Evolutionary conservation across 495 filamentous ascomycete genomes (phyloP).

Genomic region (Aspergillus taichungensis): DNA sequence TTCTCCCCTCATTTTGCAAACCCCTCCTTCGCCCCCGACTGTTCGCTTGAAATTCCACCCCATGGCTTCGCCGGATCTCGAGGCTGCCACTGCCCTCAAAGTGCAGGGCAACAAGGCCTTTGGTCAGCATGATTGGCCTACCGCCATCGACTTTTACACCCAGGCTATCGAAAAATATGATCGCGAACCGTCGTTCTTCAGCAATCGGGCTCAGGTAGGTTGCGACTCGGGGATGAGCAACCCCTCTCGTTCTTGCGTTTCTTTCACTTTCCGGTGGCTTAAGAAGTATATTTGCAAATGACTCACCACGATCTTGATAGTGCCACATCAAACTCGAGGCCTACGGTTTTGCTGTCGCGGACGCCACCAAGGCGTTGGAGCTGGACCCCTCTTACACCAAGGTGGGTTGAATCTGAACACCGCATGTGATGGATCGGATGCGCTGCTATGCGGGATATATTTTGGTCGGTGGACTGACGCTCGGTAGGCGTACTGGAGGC

Average conservation of each 20-base stretch:
- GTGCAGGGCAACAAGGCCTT: constrained; percentile 93
- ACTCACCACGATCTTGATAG: constrained; percentile 28
- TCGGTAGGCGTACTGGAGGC: constrained; percentile 82
- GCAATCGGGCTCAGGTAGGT: constrained; percentile 86
- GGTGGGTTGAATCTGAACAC: constrained; percentile 33
- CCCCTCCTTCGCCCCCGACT: constrained; percentile 1
- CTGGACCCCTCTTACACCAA: constrained; percentile 82
- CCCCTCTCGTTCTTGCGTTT: background rate
- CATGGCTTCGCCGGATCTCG: constrained; percentile 45
- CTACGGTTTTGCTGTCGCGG: constrained; percentile 83
- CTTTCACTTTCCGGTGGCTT: too few relatives aligned
- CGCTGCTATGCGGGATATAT: too few relatives aligned
- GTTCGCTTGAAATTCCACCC: constrained; percentile 11
- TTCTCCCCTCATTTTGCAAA: constrained; percentile 25
- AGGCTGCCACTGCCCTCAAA: constrained; percentile 75
- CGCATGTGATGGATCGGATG: too few relatives aligned
- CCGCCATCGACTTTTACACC: constrained; percentile 77
- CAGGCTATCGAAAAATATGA: constrained; percentile 83
- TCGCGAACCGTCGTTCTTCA: constrained; percentile 80
- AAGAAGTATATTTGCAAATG: too few relatives aligned
- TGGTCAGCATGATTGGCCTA: constrained; percentile 75
- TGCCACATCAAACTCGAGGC: constrained; percentile 92
- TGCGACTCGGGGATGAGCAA: background rate
- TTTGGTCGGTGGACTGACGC: background rate
- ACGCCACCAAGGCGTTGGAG: constrained; percentile 91